These are phyloP conservation scores for Ricinus communis DNA, from an alignment of 345 rosid species.

Conservation along the genomic window DNA sequence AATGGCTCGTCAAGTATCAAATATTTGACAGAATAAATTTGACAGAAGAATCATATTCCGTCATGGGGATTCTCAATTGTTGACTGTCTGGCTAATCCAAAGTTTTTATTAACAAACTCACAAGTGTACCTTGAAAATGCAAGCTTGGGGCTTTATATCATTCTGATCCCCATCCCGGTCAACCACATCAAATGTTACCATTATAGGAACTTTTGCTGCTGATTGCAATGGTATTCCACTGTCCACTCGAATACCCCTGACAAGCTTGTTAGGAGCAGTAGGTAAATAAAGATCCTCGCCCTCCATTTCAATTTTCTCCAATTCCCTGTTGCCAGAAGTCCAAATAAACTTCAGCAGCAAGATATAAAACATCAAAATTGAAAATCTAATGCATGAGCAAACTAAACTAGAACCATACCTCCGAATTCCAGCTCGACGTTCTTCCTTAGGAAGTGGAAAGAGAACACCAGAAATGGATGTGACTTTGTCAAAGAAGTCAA, in stretches of 20 bases:
- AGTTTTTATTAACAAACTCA: background rate
- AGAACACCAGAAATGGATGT: constrained; percentile 90
- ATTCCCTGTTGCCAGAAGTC: constrained; percentile 55
- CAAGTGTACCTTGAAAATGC: constrained; percentile 87
- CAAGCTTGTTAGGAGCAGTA: constrained; percentile 90
- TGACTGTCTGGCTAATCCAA: background rate
- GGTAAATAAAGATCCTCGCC: constrained; percentile 94
- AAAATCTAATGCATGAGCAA: constrained; percentile 8
- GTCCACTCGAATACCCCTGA: constrained; percentile 79
- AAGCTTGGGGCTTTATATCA: constrained; percentile 80
- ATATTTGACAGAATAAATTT: background rate
- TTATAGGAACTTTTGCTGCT: constrained; percentile 97
- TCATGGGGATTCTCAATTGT: background rate
- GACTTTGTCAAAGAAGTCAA: constrained; percentile 90
- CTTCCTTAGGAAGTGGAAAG: constrained; percentile 82
- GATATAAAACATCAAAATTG: constrained; percentile 8
- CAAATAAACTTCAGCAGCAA: constrained; percentile 16
- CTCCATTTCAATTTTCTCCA: constrained; percentile 85
- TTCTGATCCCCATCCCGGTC: constrained; percentile 72
- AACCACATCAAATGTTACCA: constrained; percentile 87
- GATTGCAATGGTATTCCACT: constrained; percentile 99
- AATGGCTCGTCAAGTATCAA: background rate
- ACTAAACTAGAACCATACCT: constrained; percentile 43
- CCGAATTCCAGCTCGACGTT: constrained; percentile 93
- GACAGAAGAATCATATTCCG: background rate